Percentiles rank a stretch among this genome's conserved stretches.
phyloP scores from a whole-genome alignment of 192 early-diverging fungal genomes.

The Coemansia brasiliensis region DNA sequence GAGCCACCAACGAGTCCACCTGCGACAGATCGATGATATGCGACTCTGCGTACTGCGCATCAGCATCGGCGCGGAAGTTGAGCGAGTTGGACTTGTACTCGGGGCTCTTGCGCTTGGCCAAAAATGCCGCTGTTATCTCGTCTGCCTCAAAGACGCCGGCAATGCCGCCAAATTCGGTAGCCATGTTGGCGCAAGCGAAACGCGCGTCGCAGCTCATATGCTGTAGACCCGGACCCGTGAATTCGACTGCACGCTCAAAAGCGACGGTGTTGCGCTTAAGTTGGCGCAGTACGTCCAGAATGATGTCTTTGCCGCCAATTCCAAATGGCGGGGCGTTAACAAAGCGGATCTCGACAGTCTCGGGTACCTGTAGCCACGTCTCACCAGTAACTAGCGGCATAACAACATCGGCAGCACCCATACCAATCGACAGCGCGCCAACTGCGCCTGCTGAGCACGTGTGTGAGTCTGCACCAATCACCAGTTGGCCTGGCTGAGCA shows the following conservation, averaged over 20 bases:
- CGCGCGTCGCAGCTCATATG: slow-evolving; percentile 82
- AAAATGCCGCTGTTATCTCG: slow-evolving; percentile 70
- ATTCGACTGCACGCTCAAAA: slow-evolving; percentile 77
- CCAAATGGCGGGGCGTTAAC: slow-evolving; percentile 71
- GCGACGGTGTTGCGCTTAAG: slow-evolving; percentile 84
- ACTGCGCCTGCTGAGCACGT: slow-evolving; percentile 80
- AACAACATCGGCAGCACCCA: slow-evolving; percentile 80
- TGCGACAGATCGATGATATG: slow-evolving; percentile 71
- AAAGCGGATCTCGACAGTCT: slow-evolving; percentile 77
- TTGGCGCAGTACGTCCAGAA: slow-evolving; percentile 75
- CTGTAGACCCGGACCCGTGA: slow-evolving; percentile 72
- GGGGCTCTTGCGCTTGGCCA: slow-evolving; percentile 72
- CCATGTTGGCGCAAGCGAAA: slow-evolving; percentile 81
- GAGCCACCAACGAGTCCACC: slow-evolving; percentile 67
- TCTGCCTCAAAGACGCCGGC: slow-evolving; percentile 80
- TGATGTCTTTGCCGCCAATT: slow-evolving; percentile 80
- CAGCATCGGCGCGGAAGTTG: slow-evolving; percentile 72
- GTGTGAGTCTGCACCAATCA: slow-evolving; percentile 82
- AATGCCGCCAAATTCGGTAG: slow-evolving; percentile 84
- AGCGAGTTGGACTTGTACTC: slow-evolving; percentile 66
- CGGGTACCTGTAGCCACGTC: slow-evolving; percentile 81
- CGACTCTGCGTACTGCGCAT: slow-evolving; percentile 78
- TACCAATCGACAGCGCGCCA: slow-evolving; percentile 74
- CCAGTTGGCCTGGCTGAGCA: slow-evolving; percentile 76
- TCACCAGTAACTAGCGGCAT: slow-evolving; percentile 84